Evolutionary conservation across 352 stramenopile species (phyloP), one percentile per base, ranked within the genome.

Genomic region (Phytopythium cucurbitacearum): DNA sequence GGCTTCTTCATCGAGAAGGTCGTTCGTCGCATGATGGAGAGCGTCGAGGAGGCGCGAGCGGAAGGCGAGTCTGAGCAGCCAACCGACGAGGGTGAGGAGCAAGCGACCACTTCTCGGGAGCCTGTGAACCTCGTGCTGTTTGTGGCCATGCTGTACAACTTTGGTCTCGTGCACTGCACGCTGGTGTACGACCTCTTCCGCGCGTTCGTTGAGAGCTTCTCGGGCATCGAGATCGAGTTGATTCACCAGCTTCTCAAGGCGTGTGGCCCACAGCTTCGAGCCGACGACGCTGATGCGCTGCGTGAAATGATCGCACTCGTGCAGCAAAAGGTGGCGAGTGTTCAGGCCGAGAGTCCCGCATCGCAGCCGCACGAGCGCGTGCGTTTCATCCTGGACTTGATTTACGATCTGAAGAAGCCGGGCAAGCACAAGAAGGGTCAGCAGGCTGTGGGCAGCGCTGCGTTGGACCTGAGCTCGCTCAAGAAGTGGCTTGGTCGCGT

Each of bases 341-440:
- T 60, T 16, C 62, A 74, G 48, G 43, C 68, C 71, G 37, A 69
- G 58, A 54, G 62, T 33, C 35, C 50, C 9, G 51, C 46, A 16
- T 63, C 49, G 40, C 57, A 84, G 55, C 68, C 58, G 5, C 62
- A 80, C n/a, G 75, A 88, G 51, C 79, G 80, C 46, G 67, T 91
- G 55, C 77, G 80, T 8, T 93, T 92, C 65, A 96, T 99, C 60
- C 67, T 99, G 32, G 91, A 98, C 51, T 83, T 97, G 10, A 98
- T 99, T 49, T 96, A 93, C 58, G 92, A 98, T 63, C 73, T 99
- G 16, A 98, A 98, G 67, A 98, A 98, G 67, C 48, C 48, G 16
- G 70, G 95, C 56, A 98, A 96, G 67, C 81, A 90, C 39, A 91
- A 93, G 48, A 85, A 95, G 50, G 45, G 57, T 8, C 62, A 62